These are phyloP conservation scores for Saccharomyces jurei DNA, from an alignment of 805 yeast species.

Conservation along the genomic window DNA sequence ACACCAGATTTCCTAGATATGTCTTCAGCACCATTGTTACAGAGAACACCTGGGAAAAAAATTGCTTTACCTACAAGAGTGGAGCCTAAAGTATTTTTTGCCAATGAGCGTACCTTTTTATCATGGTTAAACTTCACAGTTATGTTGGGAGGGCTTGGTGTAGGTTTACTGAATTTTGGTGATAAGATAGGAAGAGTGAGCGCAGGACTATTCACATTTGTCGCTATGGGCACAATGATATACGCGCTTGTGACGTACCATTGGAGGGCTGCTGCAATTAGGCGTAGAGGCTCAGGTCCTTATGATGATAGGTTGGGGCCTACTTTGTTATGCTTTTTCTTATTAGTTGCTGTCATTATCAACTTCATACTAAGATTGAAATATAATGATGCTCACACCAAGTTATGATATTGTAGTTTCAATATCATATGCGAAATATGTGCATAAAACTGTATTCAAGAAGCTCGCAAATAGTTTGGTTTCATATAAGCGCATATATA, in stretches of 20 bases:
- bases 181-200: conserved; percentile 86
- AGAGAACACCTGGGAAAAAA: conserved; percentile 76
- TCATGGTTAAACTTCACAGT: conserved; percentile 99
- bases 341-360: conserved; percentile 85
- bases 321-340: conserved; percentile 89
- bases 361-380: conserved; percentile 72
- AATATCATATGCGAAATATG: background rate
- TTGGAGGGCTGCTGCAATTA: conserved; percentile 98
- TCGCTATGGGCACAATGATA: conserved; percentile 96
- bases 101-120: conserved; percentile 95
- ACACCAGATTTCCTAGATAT: conserved; percentile 24
- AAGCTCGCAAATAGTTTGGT: background rate
- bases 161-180: conserved; percentile 93
- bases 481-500: background rate
- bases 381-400: conserved; percentile 8
- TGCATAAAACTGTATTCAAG: background rate
- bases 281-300: conserved; percentile 98
- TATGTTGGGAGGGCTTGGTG: conserved; percentile 90
- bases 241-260: conserved; percentile 94
- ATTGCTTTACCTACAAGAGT: conserved; percentile 97
- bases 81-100: conserved; percentile 97
- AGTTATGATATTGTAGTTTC: background rate
- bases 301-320: conserved; percentile 98
- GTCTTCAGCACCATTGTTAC: conserved; percentile 63
- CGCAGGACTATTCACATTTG: conserved; percentile 89